Conservation (phyloP, 352 stramenopile species). For the Elongisporangium prolatum region DNA sequence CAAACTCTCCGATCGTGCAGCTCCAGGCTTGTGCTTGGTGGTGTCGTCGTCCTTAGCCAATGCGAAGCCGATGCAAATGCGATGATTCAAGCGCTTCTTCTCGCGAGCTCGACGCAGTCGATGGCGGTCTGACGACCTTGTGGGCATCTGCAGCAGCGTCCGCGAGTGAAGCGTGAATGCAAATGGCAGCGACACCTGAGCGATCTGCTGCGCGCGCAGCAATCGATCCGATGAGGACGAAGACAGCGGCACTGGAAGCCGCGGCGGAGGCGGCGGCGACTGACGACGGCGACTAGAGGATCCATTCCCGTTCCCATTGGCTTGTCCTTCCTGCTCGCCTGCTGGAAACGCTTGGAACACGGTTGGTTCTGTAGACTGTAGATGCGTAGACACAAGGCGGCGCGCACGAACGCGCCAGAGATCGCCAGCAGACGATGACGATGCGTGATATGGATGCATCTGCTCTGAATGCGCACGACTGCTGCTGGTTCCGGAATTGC, state of each 20-base stretch:
- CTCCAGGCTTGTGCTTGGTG: slow-evolving; percentile 5
- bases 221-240: no score
- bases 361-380: slow-evolving; percentile 4
- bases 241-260: no score
- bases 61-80: slow-evolving; percentile 44
- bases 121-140: slow-evolving; percentile 28
- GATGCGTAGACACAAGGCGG: slow-evolving; percentile 17
- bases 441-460: no score
- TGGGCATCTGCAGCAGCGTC: slow-evolving; percentile 34
- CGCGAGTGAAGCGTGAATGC: slow-evolving; percentile 39
- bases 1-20: not conserved
- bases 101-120: slow-evolving; percentile 22
- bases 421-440: no score
- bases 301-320: no score
- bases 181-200: slow-evolving; percentile 5
- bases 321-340: no score
- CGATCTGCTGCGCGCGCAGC: no score
- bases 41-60: slow-evolving; percentile 20
- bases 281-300: no score
- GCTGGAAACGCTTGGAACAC: not conserved
- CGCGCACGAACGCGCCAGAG: slow-evolving; percentile 15
- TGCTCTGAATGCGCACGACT: no score
- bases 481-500: not conserved
- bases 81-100: slow-evolving; percentile 34
- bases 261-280: no score